phyloP scores from a whole-genome alignment of 2,329 filamentous ascomycete genomes.

The Ascosphaera aggregata region DNA sequence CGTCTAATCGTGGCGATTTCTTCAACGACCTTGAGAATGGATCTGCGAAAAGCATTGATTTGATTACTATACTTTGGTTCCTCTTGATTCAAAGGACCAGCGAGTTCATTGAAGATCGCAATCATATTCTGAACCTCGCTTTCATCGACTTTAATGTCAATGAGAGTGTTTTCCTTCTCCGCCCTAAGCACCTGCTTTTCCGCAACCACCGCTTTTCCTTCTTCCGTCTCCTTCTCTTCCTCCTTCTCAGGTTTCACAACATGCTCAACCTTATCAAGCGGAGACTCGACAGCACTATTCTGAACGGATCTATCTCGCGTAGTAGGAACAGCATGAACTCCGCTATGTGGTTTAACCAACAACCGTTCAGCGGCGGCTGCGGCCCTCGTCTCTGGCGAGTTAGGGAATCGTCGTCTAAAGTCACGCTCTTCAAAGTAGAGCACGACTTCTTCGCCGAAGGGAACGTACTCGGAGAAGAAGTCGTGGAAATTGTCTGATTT shows the following conservation, averaged over 20 bases:
- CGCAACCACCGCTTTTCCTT: too few relatives aligned
- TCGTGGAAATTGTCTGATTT: slow-evolving; percentile 97
- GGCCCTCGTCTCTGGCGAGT: slow-evolving; percentile 21
- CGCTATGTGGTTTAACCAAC: neutral
- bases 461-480: slow-evolving; percentile 93
- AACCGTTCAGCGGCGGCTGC: slow-evolving; percentile 1
- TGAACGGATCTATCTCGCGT: neutral
- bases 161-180: neutral
- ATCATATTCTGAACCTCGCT: neutral
- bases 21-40: slow-evolving; percentile 45
- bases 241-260: neutral
- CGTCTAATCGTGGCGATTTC: slow-evolving; percentile 56
- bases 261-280: neutral
- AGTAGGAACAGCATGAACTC: neutral
- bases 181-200: neutral
- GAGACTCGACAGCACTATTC: neutral
- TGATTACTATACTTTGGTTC: neutral
- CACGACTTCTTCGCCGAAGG: slow-evolving; percentile 82
- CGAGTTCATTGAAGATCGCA: neutral
- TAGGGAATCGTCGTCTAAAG: slow-evolving; percentile 65
- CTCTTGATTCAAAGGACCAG: neutral
- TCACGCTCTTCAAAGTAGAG: slow-evolving; percentile 90
- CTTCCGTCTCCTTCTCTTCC: too few relatives aligned
- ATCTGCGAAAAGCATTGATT: neutral
- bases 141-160: neutral